Evolutionary conservation across 2,329 filamentous ascomycete species (phyloP), one percentile per base, ranked within the genome.

Genomic region (Colletotrichum orbiculare): DNA sequence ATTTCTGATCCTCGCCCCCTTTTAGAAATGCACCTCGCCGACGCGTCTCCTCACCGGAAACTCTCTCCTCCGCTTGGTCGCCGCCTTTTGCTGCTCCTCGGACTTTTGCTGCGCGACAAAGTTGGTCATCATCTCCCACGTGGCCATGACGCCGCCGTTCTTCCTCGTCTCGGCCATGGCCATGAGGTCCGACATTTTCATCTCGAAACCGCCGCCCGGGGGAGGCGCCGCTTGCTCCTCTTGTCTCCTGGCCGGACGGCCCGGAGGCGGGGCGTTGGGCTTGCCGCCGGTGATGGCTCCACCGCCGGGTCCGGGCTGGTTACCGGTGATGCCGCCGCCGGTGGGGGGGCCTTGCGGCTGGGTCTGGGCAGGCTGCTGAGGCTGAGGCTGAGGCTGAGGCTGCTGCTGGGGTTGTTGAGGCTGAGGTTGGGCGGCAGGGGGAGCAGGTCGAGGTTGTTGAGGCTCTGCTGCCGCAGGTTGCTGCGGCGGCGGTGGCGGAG

Each of bases 111-210:
- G 57, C 11, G 50, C 58, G 4, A 15, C 41, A 34, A 55, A 47
- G 41, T 65, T 65, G 52, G 50, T 41, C 57, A 65, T 56, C 47
- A 65, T 56, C 25, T 62, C 62, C 62, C 58, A 65, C 4, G 52
- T 65, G 6, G 62, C 50, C 58, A 62, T 53, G 11, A 56, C 47
- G 7, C 62, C 62, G 11, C 62, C 62, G 10, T 46, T 65, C 42
- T 46, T 41, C 35, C 47, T 65, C n/a, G 38, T n/a, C 41, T 65
- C 46, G 12, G 52, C 58, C 62, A 65, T 65, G 34, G 35, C 52
- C 62, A 65, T 62, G 15, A 65, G 57, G 7, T 65, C 62, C 1
- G 52, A 11, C 62, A 65, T 62, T 52, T 65, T 65, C 62, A 65
- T 65, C 58, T 65, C 58, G 12, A 56, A 53, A 3, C 52, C 62